phyloP scores from a whole-genome alignment of 1,284 basidiomycete species.

The Trametes polyzona region DNA sequence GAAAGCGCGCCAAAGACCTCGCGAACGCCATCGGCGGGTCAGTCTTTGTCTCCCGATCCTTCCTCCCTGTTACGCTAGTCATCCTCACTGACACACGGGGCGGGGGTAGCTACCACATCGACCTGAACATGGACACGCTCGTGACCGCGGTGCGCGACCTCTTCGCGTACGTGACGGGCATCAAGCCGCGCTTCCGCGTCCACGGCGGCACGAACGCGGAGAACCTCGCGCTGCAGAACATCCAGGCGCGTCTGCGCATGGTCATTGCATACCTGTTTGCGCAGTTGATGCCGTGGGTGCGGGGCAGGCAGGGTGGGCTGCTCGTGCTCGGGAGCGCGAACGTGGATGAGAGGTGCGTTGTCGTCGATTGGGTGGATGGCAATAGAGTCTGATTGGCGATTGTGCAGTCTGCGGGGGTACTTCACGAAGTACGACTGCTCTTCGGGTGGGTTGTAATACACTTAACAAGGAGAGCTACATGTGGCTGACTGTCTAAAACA shows the following conservation, averaged over 20 bases:
- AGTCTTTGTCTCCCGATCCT: not conserved
- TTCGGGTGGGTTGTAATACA: slow-evolving; percentile 64
- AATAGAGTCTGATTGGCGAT: not conserved
- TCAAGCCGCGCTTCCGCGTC: slow-evolving; percentile 83
- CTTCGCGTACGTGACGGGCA: slow-evolving; percentile 84
- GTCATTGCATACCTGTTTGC: slow-evolving; percentile 97
- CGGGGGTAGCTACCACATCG: slow-evolving; percentile 80
- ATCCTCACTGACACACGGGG: too few species aligned
- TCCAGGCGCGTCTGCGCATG: slow-evolving; percentile 96
- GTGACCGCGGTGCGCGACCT: slow-evolving; percentile 85
- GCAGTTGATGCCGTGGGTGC: slow-evolving; percentile 92
- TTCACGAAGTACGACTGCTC: slow-evolving; percentile 98
- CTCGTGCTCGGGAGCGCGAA: slow-evolving; percentile 97
- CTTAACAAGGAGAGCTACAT: too few species aligned
- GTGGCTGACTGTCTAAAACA: slow-evolving; percentile 34
- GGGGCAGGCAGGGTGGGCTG: slow-evolving; percentile 84
- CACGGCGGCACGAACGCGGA: slow-evolving; percentile 90
- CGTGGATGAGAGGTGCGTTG: slow-evolving; percentile 87
- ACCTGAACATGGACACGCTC: slow-evolving; percentile 95
- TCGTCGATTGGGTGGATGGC: not conserved
- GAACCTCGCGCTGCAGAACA: slow-evolving; percentile 97
- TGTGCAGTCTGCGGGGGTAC: slow-evolving; percentile 85
- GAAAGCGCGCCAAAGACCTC: slow-evolving; percentile 85
- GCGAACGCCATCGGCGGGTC: slow-evolving; percentile 89
- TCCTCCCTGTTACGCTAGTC: not conserved